phyloP scores from a whole-genome alignment of 2,329 filamentous ascomycete genomes.

The Helotiales sp. region DNA sequence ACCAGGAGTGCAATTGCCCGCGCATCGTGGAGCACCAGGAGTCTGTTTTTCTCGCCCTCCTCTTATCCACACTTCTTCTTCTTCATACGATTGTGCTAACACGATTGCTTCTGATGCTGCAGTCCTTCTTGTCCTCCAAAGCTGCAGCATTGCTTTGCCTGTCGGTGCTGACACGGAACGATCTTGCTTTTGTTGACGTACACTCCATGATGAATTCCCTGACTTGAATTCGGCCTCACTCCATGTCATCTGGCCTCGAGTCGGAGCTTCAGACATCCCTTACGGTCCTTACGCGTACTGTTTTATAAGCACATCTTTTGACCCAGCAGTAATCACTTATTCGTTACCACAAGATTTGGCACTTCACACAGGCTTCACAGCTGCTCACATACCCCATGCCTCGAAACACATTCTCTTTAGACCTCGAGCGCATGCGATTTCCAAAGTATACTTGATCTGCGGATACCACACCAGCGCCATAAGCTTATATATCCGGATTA shows the following conservation, averaged over 20 bases:
- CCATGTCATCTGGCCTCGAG: not conserved
- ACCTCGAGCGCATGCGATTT: not conserved
- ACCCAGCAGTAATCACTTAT: not conserved
- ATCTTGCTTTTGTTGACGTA: not conserved
- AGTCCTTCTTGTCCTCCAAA: not conserved
- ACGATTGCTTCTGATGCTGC: not conserved
- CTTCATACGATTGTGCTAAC: not conserved
- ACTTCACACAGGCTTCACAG: not conserved
- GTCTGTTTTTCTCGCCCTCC: not conserved
- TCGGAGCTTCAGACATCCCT: not conserved
- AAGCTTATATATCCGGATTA: not conserved
- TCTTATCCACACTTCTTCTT: not conserved
- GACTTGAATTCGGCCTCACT: not conserved
- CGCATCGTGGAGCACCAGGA: not conserved
- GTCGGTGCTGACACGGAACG: not conserved
- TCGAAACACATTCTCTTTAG: not conserved
- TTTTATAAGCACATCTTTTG: not conserved
- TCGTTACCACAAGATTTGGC: not conserved
- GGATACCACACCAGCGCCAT: not conserved
- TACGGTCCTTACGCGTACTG: not conserved
- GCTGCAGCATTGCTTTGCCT: not conserved
- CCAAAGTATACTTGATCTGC: not conserved
- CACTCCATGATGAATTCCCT: not conserved
- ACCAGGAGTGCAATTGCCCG: not conserved
- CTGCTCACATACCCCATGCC: not conserved